Base-by-base conservation (phyloP, 306 rosid genomes). In the Malus sieversii region DNA sequence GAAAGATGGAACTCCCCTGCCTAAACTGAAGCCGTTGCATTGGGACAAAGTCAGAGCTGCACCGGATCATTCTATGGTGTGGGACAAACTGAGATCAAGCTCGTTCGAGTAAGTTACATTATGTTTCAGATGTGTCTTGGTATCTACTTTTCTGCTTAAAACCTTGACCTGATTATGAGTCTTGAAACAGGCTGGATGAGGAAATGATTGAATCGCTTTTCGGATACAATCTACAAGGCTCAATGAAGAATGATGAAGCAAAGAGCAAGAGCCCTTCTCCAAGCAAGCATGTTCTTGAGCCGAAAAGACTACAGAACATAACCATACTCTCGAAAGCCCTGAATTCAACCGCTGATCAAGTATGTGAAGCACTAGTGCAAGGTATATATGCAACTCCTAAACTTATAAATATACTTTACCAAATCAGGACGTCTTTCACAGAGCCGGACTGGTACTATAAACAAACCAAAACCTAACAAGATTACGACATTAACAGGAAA, bases 41-140 rank as follows among this genome's bases (percentile, higher is more conserved):
- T 96, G 98, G 99, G 99, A 92, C 84, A 96, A 96, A 91, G 98
- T 96, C 33, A 88, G 98, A 82, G 93, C 99, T 44, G 91, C 92
- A 25, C 93, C 99, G 4, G 91, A 96, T 73, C 91, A 86, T 61
- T 88, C 98, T 13, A 96, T 87, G 93, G 98, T 96, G 68, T 96
- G 99, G 99, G 98, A 96, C 81, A 96, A 89, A 80, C 83, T 96
- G 20, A 77, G 98, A 82, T 84, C 98, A 57, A 96, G 92, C 80
- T 96, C 99, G 71, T 96, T 96, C 29, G 99, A 96, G 99, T 96
- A 88, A 85, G 99, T 84, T 63, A 59, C 55, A 66, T 33, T 6
- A 1, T 1, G 8, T 35, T 35, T 35, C 40, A 35, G 40, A 35
- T 35, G 8, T 35, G 40, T 35, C 40, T 6, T 35, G 40, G 40